phyloP scores from a whole-genome alignment of 495 filamentous ascomycete species.

The Staphylotrichum tortipilum region DNA sequence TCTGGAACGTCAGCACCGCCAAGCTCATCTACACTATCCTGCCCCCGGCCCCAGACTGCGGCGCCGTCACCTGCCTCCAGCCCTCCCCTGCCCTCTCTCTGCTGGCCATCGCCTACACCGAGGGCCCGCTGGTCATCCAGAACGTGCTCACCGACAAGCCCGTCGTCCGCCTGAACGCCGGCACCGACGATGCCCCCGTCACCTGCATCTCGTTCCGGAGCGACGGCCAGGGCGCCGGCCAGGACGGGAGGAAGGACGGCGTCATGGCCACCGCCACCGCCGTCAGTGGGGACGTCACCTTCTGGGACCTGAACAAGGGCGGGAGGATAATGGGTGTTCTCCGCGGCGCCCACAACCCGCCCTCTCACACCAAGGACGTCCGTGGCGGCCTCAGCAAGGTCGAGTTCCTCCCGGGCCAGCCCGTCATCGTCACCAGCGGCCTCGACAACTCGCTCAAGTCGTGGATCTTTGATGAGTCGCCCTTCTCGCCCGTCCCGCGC shows the following conservation, averaged over 20 bases:
- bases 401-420: constrained; percentile 87
- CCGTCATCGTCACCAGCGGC: constrained; percentile 79
- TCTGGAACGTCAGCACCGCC: constrained; percentile 92
- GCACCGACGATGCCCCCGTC: constrained; percentile 48
- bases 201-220: constrained; percentile 85
- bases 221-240: constrained; percentile 82
- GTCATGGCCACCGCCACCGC: constrained; percentile 76
- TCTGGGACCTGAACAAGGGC: constrained; percentile 91
- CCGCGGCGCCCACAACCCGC: constrained; percentile 74
- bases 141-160: constrained; percentile 69
- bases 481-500: constrained; percentile 74
- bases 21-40: constrained; percentile 80
- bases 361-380: constrained; percentile 37
- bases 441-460: constrained; percentile 88
- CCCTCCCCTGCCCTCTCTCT: constrained; percentile 75
- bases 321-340: constrained; percentile 74
- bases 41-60: constrained; percentile 54
- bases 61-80: constrained; percentile 72
- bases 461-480: constrained; percentile 88
- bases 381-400: constrained; percentile 62
- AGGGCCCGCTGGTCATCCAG: constrained; percentile 67
- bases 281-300: constrained; percentile 72
- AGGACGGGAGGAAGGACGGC: constrained; percentile 69
- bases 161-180: constrained; percentile 55
- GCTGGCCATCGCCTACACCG: constrained; percentile 78